Evolutionary conservation across 345 rosid species (phyloP).

Genomic region (Syzygium aromaticum): DNA sequence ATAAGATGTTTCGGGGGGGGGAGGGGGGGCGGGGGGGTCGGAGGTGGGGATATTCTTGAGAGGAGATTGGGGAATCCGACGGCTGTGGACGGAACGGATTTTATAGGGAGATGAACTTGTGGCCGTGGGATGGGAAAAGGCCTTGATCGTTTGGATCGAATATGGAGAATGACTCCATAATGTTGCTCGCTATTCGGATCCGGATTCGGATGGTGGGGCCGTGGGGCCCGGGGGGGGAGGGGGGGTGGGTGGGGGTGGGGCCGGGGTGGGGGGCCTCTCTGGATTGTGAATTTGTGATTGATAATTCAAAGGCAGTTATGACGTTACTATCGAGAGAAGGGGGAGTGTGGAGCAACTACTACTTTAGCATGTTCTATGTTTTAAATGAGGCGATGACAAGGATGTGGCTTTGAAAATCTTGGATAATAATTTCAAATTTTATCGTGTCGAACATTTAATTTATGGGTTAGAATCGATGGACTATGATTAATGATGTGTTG

Average conservation of each 20-base stretch:
- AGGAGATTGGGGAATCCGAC: background rate
- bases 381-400: background rate
- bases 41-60: background rate
- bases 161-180: background rate
- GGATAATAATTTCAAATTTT: background rate
- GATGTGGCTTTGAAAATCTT: background rate
- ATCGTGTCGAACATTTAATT: background rate
- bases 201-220: no score
- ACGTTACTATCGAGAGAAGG: background rate
- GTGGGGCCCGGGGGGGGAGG: no score
- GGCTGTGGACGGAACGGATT: background rate
- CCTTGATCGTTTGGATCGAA: background rate
- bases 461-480: background rate
- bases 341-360: no score
- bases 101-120: background rate
- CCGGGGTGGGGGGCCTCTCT: no score
- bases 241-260: no score
- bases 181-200: background rate
- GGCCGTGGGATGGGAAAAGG: background rate
- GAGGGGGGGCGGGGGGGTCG: no score
- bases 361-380: background rate
- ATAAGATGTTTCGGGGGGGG: background rate
- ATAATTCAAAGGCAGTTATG: background rate
- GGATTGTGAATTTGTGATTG: background rate
- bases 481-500: accelerated